Evolutionary conservation across 352 stramenopile species (phyloP), one percentile per base, ranked within the genome.

Genomic region (Phytophthora vignae): DNA sequence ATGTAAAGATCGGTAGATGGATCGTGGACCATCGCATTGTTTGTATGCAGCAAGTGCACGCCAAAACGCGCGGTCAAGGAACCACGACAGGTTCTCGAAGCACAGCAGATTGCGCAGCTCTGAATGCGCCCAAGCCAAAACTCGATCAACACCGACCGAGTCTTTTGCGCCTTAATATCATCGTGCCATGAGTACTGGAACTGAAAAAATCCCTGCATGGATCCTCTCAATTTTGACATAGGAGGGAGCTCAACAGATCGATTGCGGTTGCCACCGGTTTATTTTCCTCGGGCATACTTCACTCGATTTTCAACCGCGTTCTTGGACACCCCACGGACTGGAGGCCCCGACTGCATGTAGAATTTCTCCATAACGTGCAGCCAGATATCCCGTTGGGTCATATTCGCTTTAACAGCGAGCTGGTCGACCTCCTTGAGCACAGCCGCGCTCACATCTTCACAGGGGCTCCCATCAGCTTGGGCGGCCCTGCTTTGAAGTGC

Each of bases 171-270:
- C 17, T 56, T 64, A 4, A 56, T 36, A 11, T 48, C 58, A 48
- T 64, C 58, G 15, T 49, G 25, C 58, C 58, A 56, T 1, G n/a
- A 55, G 15, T 64, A 64, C 29, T 64, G 42, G n/a, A 56, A 64
- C 8, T 40, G 58, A 36, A 64, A 64, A 25, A 56, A 48, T 9
- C 17, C 25, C 14, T 64, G 58, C 9, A 9, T 4, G 4, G 29
- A 56, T 8, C 44, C 58, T 36, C 12, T 29, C 22, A 56, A n/a
- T 40, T 64, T 64, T 19, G 58, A 64, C 25, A 55, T 46, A 19
- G 42, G 58, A 48, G 58, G 58, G 2, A 25, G 4, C 22, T 56
- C 42, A 36, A 55, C 40, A 11, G 15, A 29, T 33, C 33, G 40
- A 29, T 55, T 64, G 25, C 42, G 4, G 14, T 64, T 55, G 2